Evolutionary conservation across 2,329 filamentous ascomycete species (phyloP), one percentile per base, ranked within the genome.

Genomic region (Ophiocordyceps camponoti-rufipedis): DNA sequence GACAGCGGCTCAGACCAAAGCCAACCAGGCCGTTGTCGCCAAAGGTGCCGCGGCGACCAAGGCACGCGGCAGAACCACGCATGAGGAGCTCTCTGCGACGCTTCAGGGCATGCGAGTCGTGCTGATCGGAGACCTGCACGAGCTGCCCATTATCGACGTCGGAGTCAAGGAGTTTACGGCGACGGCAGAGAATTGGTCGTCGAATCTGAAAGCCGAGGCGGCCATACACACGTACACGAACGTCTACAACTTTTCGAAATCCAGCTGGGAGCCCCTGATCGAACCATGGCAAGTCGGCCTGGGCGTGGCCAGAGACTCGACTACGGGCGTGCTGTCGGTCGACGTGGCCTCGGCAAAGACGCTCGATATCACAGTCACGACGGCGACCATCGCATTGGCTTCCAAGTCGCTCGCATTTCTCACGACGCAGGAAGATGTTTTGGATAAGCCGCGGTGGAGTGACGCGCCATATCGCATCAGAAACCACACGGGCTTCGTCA

Each of bases 231-330:
- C 89, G 51, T 94, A 94, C 61, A 76, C 93, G 54, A 98, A 96
- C 55, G 82, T 98, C 28, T 98, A 94, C 70, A 98, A 98, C 62
- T 98, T 98, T 64, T 91, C 91, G 13, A 98, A 98, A 61, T 98
- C 91, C 0, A 86, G 87, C 4, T 98, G 91, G 91, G 91, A 98
- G 60, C 91, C 91, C 3, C 66, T 98, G 32, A 78, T 98, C 28
- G 91, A 98, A 59, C 93, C 93, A 8, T 98, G 91, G 91, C 80
- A 89, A 52, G 71, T 96, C n/a, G 87, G 87, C 2, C 78, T 98
- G 52, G 85, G 93, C 50, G 77, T 96, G 59, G 79, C 84, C 1
- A 88, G 81, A 54, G 80, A 91, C 47, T 71, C 78, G 28, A 73
- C 76, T 40, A 84, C 81, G 0, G 84, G 89, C 35, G 70, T 83